Base-by-base conservation (phyloP, 768 basidiomycete species). In the Lactifluus subvellereus region DNA sequence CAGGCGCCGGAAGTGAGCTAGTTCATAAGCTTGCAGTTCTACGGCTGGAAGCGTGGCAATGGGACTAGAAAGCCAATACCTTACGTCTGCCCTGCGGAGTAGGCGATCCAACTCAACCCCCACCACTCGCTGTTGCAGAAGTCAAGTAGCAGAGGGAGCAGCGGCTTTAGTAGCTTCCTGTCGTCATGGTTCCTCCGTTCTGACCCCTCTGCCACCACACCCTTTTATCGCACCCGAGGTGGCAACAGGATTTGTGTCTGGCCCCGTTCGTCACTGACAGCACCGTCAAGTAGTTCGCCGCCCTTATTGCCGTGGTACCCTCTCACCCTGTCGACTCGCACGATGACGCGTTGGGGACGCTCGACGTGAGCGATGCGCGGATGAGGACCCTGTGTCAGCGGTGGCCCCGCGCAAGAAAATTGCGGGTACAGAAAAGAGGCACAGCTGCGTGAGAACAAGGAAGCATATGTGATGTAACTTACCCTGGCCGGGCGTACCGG, bases 1-100 rank as follows among this genome's bases (percentile, higher is more conserved):
- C 86, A 91, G 72, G 79, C 88, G 43, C 96, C 96, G 35, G 93
- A 93, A 3, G 79, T 87, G 61, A 92, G 92, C 9, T 96, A 99
- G 74, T 79, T 99, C 65, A 95, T 94, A 43, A 90, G 88, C 65
- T 94, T 94, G 93, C 94, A 95, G 75, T 96, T 95, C 80, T 98
- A 98, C 73, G 97, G 94, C n/a, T 98, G 97, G 97, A 96, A 96
- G 83, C 93, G 93, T 77, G 97, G 97, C 38, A 77, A 98, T 71
- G 98, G 98, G 84, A 99, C 97, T 1, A 97, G 96, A 68, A 95
- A 96, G 91, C 22, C 94, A 94, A 77, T 98, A 99, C 76, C 82
- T 99, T 58, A 98, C 97, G 40, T 27, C 27, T 84, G 92, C 57
- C 92, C 97, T 4, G 94, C 95, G 9, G 91, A 93, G 13, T 88